Percentiles rank a stretch among this genome's conserved stretches.
Evolutionary conservation across 805 yeast genomes (phyloP).

Genomic region (Nakazawaea anatomiae): DNA sequence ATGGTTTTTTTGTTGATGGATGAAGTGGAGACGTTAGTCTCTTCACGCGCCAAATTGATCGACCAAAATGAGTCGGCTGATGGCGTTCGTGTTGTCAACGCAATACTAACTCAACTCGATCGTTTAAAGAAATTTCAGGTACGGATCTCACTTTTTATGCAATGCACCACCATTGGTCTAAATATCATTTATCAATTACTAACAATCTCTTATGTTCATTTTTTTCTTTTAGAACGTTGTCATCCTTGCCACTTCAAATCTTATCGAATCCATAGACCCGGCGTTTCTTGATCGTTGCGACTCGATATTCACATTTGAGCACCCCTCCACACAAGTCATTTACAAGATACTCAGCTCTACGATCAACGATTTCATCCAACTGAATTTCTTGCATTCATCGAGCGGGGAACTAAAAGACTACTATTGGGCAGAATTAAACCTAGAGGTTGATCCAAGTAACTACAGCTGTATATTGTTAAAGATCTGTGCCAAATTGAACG

Average conservation of each 20-base stretch:
- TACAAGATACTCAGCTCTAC: background rate
- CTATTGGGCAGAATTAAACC: background rate
- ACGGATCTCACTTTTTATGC: background rate
- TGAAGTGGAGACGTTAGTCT: conserved; percentile 37
- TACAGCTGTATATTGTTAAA: background rate
- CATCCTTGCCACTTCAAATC: conserved; percentile 33
- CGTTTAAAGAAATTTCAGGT: conserved; percentile 19
- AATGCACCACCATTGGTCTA: background rate
- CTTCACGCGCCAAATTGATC: conserved; percentile 26
- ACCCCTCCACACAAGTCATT: background rate
- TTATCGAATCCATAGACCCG: conserved; percentile 27
- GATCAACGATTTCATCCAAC: background rate
- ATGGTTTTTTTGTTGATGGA: conserved; percentile 33
- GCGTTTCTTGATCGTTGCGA: conserved; percentile 38
- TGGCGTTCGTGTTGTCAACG: conserved; percentile 31
- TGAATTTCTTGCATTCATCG: too few relatives aligned
- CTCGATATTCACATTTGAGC: background rate
- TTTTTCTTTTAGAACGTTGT: conserved; percentile 23
- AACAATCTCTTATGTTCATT: background rate
- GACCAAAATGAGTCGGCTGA: conserved; percentile 35
- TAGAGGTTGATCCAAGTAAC: too few relatives aligned
- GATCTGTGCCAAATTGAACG: background rate
- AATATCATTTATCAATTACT: background rate
- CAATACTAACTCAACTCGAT: conserved; percentile 33
- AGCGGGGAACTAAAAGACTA: background rate